Evolutionary conservation across 768 basidiomycete species (phyloP), one percentile per base, ranked within the genome.

Genomic region (Phaeotremella skinneri): DNA sequence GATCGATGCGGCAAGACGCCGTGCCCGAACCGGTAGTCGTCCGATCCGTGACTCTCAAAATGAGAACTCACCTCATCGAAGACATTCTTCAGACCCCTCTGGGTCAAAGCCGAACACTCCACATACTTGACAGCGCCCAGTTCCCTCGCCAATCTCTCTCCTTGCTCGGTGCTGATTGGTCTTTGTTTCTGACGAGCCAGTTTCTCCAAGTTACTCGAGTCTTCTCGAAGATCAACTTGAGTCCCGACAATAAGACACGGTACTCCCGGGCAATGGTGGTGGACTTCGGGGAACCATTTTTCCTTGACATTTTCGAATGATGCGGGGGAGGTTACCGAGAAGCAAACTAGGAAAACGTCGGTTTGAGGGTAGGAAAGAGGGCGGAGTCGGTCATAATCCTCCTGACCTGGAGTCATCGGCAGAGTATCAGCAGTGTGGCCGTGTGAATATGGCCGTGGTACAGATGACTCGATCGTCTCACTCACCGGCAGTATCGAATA

Each of bases 221-320:
- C 96, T 72, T 97, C 93, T 77, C 94, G 84, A 79, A 99, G 79
- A 84, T 99, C 96, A 75, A 96, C 83, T 81, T 99, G 96, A 49
- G 96, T 99, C 66, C 96, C 96, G 57, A 99, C 94, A 74, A 99
- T 97, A 73, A 99, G 85, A 84, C 94, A 97, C 67, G 94, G 93
- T 58, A 97, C 94, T 50, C 96, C 94, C 16, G 96, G 96, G 83
- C 96, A 99, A 76, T 99, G 96, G 77, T 98, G 96, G 77, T 93
- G 93, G 54, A 99, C 94, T 81, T 99, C 96, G 4, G 96, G 96
- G 84, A 98, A 96, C 96, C 96, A 99, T 79, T 99, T 99, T 81
- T 99, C 96, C 84, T 96, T 98, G 73, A 99, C 94, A 87, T 99
- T 98, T 80, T 99, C 96, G 76, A 97, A 99, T 49, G 91, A 94